Base-by-base conservation (phyloP, 2,329 filamentous ascomycete genomes). In the Colletotrichum phormii region DNA sequence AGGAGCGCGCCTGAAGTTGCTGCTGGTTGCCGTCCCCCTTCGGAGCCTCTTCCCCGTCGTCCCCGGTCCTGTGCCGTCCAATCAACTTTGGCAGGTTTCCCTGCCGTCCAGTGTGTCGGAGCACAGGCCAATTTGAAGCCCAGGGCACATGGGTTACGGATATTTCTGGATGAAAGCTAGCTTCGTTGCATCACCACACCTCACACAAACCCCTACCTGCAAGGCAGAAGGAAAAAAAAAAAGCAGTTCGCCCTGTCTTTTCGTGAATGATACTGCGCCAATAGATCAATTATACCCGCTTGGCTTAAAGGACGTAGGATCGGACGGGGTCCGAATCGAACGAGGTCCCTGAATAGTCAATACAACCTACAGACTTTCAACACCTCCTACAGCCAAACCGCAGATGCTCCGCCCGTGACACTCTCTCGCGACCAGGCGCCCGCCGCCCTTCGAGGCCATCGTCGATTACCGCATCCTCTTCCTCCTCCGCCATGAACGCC, bases 401-500 rank as follows among this genome's bases (percentile, higher is more conserved):
- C 70, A 64, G 59, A 73, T 73, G 71, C 61, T 65, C 61, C 33
- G 35, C 61, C 18, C 22, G 71, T 65, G 71, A 73, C 61, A 70
- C 35, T 24, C 53, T 61, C 55, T 46, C 61, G 66, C 66, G 61
- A 73, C 60, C 66, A 60, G 71, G 71, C 67, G 71, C 66, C 55
- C 26, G 71, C 61, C 42, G 42, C 67, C 51, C 33, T 65, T 57
- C 4, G 66, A 71, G 66, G 71, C 55, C 60, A 64, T 72, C 54
- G 70, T 60, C 71, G 54, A 33, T 54, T 58, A 18, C 64, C 13
- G 5, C 37, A 67, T 49, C 46, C 24, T 37, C 53, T 24, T 29
- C 72, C 80, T 37, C 42, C 33, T 29, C 72, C 80, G 84, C 76
- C 67, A 91, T 91, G 89, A 86, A 87, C 75, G 82, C 81, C 74